Conservation (phyloP, 495 filamentous ascomycete species). For the Penicillium paradoxum region DNA sequence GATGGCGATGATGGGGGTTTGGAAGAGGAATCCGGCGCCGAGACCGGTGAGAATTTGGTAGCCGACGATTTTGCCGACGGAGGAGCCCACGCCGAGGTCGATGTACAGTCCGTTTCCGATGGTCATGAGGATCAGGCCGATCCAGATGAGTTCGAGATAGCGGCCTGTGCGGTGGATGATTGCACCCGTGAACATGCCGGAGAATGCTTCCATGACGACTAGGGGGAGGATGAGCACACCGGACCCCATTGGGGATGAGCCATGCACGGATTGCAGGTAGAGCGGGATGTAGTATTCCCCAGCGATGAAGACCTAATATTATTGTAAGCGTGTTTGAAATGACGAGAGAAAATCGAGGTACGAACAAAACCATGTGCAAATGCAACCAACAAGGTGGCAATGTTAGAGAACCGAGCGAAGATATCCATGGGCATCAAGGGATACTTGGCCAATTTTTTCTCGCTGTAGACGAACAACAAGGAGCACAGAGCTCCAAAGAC, state of each 20-base stretch:
- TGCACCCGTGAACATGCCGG: conserved; percentile 46
- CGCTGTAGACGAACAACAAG: conserved; percentile 61
- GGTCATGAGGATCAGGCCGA: conserved; percentile 41
- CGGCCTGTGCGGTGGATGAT: conserved; percentile 57
- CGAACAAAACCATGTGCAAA: conserved; percentile 52
- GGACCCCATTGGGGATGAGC: conserved; percentile 46
- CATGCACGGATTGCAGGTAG: conserved; percentile 51
- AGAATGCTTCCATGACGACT: conserved; percentile 45
- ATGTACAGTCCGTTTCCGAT: conserved; percentile 53
- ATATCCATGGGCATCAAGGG: conserved; percentile 73
- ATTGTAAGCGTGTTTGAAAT: not conserved
- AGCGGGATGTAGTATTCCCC: conserved; percentile 56
- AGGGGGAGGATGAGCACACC: conserved; percentile 51
- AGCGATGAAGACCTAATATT: conserved; percentile 42
- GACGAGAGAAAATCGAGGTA: not conserved
- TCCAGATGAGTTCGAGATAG: conserved; percentile 53
- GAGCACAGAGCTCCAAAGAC: conserved; percentile 63
- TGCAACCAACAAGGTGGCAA: conserved; percentile 52
- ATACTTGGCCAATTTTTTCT: conserved; percentile 64
- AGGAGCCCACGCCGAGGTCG: conserved; percentile 32
- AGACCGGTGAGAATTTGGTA: conserved; percentile 62
- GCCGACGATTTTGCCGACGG: conserved; percentile 39
- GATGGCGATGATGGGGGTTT: conserved; percentile 70
- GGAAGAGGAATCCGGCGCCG: conserved; percentile 45
- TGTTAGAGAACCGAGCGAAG: conserved; percentile 53